phyloP scores from a whole-genome alignment of 352 stramenopile species.

The Aphanomyces invadans region DNA sequence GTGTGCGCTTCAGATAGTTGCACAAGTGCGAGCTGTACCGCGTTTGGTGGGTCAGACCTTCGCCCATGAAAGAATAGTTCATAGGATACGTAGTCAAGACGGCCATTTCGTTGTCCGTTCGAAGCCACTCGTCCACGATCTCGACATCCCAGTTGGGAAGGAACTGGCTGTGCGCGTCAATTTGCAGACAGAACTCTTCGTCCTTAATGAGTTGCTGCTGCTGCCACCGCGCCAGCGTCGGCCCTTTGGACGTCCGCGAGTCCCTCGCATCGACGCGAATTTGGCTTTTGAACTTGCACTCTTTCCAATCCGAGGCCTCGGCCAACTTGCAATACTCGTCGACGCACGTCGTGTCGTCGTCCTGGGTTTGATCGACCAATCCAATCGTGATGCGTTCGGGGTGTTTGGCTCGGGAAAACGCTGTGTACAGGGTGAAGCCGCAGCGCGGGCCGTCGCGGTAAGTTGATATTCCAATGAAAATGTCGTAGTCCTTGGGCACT shows the following conservation, averaged over 20 bases:
- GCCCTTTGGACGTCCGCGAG: slow-evolving; percentile 8
- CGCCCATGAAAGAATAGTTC: slow-evolving; percentile 11
- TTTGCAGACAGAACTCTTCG: slow-evolving; percentile 20
- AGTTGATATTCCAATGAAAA: slow-evolving; percentile 16
- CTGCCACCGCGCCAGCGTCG: slow-evolving; percentile 15
- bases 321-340: slow-evolving; percentile 21
- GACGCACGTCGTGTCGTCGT: slow-evolving; percentile 13
- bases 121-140: slow-evolving; percentile 13
- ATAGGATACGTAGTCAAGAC: slow-evolving; percentile 15
- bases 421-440: slow-evolving; percentile 18
- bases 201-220: slow-evolving; percentile 23
- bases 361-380: slow-evolving; percentile 18
- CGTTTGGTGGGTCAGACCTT: background rate
- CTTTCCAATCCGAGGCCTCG: background rate
- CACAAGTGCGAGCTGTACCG: slow-evolving; percentile 14
- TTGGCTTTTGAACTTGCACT: slow-evolving; percentile 22
- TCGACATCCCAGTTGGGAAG: slow-evolving; percentile 12
- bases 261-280: slow-evolving; percentile 7
- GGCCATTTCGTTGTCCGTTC: slow-evolving; percentile 21
- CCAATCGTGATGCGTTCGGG: slow-evolving; percentile 19
- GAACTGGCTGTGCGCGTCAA: slow-evolving; percentile 18
- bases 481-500: background rate
- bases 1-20: background rate
- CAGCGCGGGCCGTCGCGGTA: slow-evolving; percentile 14
- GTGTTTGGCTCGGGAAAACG: slow-evolving; percentile 5